Evolutionary conservation across 805 yeast genomes (phyloP), one percentile per base, ranked within the genome.

Genomic region (Zygotorulaspora sp.): DNA sequence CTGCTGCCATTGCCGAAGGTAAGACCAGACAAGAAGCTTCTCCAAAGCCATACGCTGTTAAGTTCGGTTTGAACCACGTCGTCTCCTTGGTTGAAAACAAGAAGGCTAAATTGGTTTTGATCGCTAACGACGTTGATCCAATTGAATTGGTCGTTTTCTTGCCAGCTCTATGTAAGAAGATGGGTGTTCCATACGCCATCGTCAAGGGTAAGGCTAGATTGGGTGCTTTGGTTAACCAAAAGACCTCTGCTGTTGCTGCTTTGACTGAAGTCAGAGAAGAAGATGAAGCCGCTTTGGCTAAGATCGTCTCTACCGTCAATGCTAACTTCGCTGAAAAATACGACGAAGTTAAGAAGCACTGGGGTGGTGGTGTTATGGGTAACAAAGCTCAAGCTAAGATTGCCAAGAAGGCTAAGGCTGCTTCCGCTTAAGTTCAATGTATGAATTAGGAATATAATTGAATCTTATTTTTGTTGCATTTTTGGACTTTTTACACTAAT

Each of bases 301-400:
- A 86, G 70, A 79, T 90, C 64, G 78, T 92, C 57, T 83, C 96
- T 43, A 83, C 97, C 63, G 78, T 90, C 71, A 80, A 87, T 74
- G 82, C 95, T 57, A 88, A 87, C 92, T 90, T 83, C 74, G 69
- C 72, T 61, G 95, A 85, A 67, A 86, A 87, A 74, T 86, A 82
- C 83, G 97, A 90, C 66, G 97, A 92, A 61, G 65, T 77, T 67
- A 90, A 94, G 80, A 88, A 86, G 76, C 95, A 87, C 83, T 90
- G 98, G 98, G 97, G 97, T 79, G 98, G 98, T 79, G 98, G 98
- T 79, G 67, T 87, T 71, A 75, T 92, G 79, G 96, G 97, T 71
- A 74, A 83, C 61, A 92, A 90, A 78, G 87, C 97, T 64, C 78
- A 77, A 63, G 92, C 80, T 65, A 86, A 83, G 77, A 66, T 70